Evolutionary conservation across 2,329 filamentous ascomycete genomes (phyloP).

Genomic region (Neoarthrinium moseri): DNA sequence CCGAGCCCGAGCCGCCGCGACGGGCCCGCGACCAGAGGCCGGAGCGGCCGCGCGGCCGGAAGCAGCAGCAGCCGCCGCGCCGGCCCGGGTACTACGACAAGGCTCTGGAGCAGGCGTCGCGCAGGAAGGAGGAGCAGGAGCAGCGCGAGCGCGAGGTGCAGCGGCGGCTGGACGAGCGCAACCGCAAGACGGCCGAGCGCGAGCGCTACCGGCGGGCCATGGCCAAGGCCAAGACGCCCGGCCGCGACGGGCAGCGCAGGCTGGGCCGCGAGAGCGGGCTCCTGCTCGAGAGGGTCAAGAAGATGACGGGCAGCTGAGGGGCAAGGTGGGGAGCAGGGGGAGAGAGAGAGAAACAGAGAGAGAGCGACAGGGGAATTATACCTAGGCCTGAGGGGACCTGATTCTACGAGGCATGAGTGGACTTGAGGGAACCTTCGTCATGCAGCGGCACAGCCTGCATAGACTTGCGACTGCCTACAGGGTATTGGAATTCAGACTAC

Average conservation of each 20-base stretch:
- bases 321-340: too few relatives aligned
- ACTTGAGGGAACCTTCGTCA: too few relatives aligned
- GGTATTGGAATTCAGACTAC: too few relatives aligned
- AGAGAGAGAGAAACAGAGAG: too few relatives aligned
- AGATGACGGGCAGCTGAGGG: too few relatives aligned
- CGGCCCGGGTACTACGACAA: slow-evolving; percentile 64
- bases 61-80: slow-evolving; percentile 33
- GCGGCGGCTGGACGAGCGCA: slow-evolving; percentile 59
- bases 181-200: slow-evolving; percentile 64
- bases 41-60: slow-evolving; percentile 20
- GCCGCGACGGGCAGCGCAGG: slow-evolving; percentile 73
- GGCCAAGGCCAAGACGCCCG: slow-evolving; percentile 69
- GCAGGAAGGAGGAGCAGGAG: slow-evolving; percentile 40
- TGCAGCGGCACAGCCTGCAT: too few relatives aligned
- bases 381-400: too few relatives aligned
- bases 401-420: too few relatives aligned
- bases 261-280: slow-evolving; percentile 78
- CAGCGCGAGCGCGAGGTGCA: slow-evolving; percentile 39
- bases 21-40: slow-evolving; percentile 9
- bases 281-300: slow-evolving; percentile 75
- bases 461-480: too few relatives aligned
- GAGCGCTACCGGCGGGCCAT: slow-evolving; percentile 65
- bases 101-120: slow-evolving; percentile 51
- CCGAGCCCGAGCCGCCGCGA: not conserved
- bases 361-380: too few relatives aligned